Conservation (phyloP, 768 basidiomycete genomes). For the Trametes punicea region DNA sequence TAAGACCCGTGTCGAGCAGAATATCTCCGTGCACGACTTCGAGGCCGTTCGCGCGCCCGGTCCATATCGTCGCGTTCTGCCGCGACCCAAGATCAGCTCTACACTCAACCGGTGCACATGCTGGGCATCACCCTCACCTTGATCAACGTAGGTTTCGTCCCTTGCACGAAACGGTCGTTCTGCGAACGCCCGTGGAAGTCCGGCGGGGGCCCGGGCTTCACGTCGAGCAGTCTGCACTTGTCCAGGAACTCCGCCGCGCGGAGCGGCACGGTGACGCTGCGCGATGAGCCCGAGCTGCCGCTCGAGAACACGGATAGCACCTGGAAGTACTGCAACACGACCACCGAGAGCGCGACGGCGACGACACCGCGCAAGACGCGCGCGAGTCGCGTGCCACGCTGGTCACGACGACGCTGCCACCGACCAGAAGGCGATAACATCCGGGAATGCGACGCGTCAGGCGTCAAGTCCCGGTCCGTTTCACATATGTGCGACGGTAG, state of each 20-base stretch:
- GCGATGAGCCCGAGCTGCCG: background rate
- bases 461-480: too few species aligned
- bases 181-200: slow-evolving; percentile 46
- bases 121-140: background rate
- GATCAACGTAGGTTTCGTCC: slow-evolving; percentile 54
- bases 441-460: too few species aligned
- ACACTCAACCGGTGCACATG: background rate
- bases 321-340: background rate
- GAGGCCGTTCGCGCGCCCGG: slow-evolving; percentile 65
- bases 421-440: too few species aligned
- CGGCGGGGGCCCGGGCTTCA: slow-evolving; percentile 40
- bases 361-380: background rate
- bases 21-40: slow-evolving; percentile 64
- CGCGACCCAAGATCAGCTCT: background rate
- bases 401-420: background rate
- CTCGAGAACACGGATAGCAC: background rate
- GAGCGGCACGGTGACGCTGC: background rate
- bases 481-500: background rate
- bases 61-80: slow-evolving; percentile 79
- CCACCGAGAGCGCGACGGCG: background rate
- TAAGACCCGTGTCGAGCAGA: slow-evolving; percentile 65
- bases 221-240: slow-evolving; percentile 42
- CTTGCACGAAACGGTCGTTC: slow-evolving; percentile 66
- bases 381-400: background rate
- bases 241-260: slow-evolving; percentile 32